Evolutionary conservation across 1,139 yeast species (phyloP), one percentile per base, ranked within the genome.

Genomic region (Spathaspora sp.): DNA sequence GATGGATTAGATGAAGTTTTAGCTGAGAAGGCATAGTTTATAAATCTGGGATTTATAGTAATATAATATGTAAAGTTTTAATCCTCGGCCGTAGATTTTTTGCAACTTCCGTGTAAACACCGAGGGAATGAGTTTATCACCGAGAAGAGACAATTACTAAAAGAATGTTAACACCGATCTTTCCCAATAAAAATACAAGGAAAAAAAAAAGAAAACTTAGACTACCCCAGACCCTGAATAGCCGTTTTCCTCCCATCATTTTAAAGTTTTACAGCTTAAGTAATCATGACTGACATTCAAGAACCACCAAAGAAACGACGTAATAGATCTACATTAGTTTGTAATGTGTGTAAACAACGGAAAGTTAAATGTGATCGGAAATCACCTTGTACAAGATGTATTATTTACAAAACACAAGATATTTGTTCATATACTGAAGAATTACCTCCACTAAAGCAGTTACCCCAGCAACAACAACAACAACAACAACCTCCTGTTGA

Each of bases 311-410:
- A 17, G 18, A 39, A 40, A 43, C 33, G 41, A 17, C 56, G 72
- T 27, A 63, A 63, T 44, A 58, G 70, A 41, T 47, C 60, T 2
- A 62, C 68, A 9, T 55, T 64, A 2, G 65, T 72, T 8, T 73
- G 78, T 47, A 58, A 65, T 20, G 66, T 64, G 38, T 73, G 78
- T 49, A 68, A 74, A 43, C 57, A 60, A 53, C 56, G 75, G 48
- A 73, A 73, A 48, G 70, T 72, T 16, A 70, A 67, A 39, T 67
- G 70, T 51, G 61, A 65, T 46, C 51, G 65, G 39, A 57, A 54
- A 4, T 48, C 45, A 8, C 70, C 70, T 0, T 65, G 70, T 51
- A 44, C 58, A 2, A 65, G 70, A 2, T 70, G 76, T 51, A 47
- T 55, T 11, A 61, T 58, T 38, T 54, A 60, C 40, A 56, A 56